These are phyloP conservation scores for Xylaria telfairii DNA, from an alignment of 495 filamentous ascomycete species.

Conservation along the genomic window DNA sequence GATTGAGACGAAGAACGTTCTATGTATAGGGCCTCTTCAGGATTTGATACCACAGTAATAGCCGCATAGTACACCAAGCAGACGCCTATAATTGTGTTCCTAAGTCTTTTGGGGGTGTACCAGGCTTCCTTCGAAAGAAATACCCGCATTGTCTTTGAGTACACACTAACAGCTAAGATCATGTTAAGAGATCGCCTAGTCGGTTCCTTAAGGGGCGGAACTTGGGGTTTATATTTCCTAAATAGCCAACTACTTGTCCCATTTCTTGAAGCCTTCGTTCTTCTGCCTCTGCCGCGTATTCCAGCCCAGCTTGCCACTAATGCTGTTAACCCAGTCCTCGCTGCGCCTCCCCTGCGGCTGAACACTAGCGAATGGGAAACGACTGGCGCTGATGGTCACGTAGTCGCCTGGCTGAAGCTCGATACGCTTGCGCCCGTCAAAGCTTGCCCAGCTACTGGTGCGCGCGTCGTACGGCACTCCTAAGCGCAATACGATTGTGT, in stretches of 20 bases:
- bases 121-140: not conserved
- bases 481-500: conserved; percentile 89
- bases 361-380: conserved; percentile 93
- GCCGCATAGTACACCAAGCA: not conserved
- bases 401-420: conserved; percentile 92
- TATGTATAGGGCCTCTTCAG: not conserved
- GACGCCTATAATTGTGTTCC: not conserved
- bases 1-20: not conserved
- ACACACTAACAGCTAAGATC: not conserved
- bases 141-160: not conserved
- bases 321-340: conserved; percentile 93
- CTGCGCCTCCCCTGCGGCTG: conserved; percentile 73
- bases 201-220: not conserved
- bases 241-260: conserved; percentile 43
- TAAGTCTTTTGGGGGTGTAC: not conserved
- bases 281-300: conserved; percentile 86
- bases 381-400: conserved; percentile 89
- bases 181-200: not conserved
- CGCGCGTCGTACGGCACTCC: conserved; percentile 93
- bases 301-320: conserved; percentile 90
- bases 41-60: not conserved
- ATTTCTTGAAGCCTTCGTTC: conserved; percentile 55
- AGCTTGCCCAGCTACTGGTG: conserved; percentile 92
- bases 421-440: conserved; percentile 89
- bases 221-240: not conserved